phyloP scores from a whole-genome alignment of 2,329 filamentous ascomycete species.

The Pseudopyrenochaeta lycopersici region DNA sequence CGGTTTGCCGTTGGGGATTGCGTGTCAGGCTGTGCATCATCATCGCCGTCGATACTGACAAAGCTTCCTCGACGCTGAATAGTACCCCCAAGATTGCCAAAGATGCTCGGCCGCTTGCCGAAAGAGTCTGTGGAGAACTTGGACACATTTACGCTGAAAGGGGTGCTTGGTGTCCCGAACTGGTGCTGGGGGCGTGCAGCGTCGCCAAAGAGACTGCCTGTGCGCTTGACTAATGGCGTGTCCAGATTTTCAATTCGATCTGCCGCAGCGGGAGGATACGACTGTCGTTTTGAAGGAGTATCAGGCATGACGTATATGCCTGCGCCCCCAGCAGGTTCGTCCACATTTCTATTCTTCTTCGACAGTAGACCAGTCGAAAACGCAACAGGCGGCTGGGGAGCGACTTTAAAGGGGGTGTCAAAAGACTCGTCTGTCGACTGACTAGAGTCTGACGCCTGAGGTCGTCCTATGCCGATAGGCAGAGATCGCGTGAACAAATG shows the following conservation, averaged over 20 bases:
- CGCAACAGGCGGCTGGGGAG: conserved; percentile 76
- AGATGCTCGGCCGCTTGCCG: conserved; percentile 69
- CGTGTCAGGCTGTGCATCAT: conserved; percentile 58
- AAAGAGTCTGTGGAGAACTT: conserved; percentile 74
- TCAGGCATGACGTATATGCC: conserved; percentile 80
- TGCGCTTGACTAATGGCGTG: conserved; percentile 52
- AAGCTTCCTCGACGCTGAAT: conserved; percentile 73
- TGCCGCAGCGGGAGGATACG: conserved; percentile 69
- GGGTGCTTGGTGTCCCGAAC: conserved; percentile 82
- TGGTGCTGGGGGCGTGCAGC: conserved; percentile 72
- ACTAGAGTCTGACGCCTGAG: conserved; percentile 56
- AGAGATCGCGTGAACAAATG: conserved; percentile 75
- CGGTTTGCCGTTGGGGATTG: conserved; percentile 65
- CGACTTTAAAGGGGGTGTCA: conserved; percentile 81
- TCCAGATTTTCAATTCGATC: conserved; percentile 44
- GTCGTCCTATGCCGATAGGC: conserved; percentile 70
- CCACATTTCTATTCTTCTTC: conserved; percentile 84
- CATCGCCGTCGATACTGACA: conserved; percentile 81
- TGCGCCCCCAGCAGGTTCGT: conserved; percentile 64
- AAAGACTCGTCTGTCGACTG: conserved; percentile 62
- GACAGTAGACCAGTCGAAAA: conserved; percentile 89
- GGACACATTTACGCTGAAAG: conserved; percentile 72
- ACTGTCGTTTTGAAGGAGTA: conserved; percentile 93
- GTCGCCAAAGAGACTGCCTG: conserved; percentile 67
- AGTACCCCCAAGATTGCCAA: conserved; percentile 64